phyloP scores from a whole-genome alignment of 352 stramenopile species.

The Thraustochytrium striatum region DNA sequence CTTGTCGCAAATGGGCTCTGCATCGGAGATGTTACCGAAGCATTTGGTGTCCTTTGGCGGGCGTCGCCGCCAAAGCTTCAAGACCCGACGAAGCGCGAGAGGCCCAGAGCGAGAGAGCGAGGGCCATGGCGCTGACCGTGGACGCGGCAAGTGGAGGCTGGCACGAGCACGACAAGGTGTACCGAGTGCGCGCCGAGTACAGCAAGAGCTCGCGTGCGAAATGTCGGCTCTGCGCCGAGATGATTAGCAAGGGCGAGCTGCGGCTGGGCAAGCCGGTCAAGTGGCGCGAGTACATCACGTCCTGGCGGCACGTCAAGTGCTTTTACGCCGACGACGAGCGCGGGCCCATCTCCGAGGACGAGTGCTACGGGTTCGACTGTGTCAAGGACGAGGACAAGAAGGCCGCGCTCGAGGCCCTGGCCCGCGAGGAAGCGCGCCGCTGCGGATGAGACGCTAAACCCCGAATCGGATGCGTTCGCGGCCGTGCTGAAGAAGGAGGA shows the following conservation, averaged over 20 bases:
- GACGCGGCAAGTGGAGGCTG: slow-evolving; percentile 16
- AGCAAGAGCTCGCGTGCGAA: slow-evolving; percentile 22
- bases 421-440: neutral
- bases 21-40: too few relatives aligned
- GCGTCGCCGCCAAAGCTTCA: too few relatives aligned
- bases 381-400: slow-evolving; percentile 31
- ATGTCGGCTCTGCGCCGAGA: slow-evolving; percentile 34
- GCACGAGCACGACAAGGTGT: slow-evolving; percentile 16
- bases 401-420: neutral
- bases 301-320: slow-evolving; percentile 41
- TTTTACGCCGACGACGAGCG: slow-evolving; percentile 38
- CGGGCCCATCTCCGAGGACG: neutral
- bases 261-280: slow-evolving; percentile 33
- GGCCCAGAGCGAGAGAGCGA: neutral
- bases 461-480: slow-evolving; percentile 13
- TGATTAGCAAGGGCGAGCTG: slow-evolving; percentile 33
- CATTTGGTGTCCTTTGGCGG: too few relatives aligned
- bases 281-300: slow-evolving; percentile 23
- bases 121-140: slow-evolving; percentile 19
- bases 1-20: too few relatives aligned
- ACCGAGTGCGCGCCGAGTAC: slow-evolving; percentile 20
- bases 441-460: slow-evolving; percentile 35
- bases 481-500: neutral
- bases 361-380: neutral
- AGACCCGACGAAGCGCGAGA: too few relatives aligned